Percentiles rank a stretch among this genome's conserved stretches.
Evolutionary conservation across 2,329 filamentous ascomycete genomes (phyloP).

Genomic region (Aspergillus sp.): DNA sequence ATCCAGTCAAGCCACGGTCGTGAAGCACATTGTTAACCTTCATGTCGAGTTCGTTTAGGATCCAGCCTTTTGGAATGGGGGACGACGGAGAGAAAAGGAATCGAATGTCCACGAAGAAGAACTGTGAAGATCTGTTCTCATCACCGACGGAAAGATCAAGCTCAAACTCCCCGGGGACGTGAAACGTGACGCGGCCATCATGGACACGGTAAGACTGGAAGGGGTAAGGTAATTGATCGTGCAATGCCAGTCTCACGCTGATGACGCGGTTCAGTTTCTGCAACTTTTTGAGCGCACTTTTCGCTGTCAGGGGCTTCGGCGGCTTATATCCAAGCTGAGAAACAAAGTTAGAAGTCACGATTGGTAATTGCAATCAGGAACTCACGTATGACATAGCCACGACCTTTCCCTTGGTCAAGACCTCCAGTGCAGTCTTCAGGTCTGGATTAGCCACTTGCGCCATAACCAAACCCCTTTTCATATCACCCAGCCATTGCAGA

Average conservation of each 20-base stretch:
- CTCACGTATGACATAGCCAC: constrained; percentile 70
- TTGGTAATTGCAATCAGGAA: constrained; percentile 11
- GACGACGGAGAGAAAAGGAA: constrained; percentile 67
- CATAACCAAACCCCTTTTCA: constrained; percentile 62
- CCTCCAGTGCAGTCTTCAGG: constrained; percentile 75
- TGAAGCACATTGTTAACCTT: constrained; percentile 63
- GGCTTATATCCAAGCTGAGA: constrained; percentile 64
- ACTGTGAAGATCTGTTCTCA: constrained; percentile 72
- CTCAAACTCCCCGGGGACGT: constrained; percentile 75
- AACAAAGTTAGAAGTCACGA: constrained; percentile 10
- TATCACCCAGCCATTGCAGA: constrained; percentile 55
- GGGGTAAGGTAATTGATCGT: constrained; percentile 71
- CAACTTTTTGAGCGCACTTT: constrained; percentile 64
- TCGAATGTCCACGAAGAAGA: constrained; percentile 89
- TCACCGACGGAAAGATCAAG: constrained; percentile 85
- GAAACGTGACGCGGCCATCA: constrained; percentile 85
- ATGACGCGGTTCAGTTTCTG: constrained; percentile 76
- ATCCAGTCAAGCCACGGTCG: constrained; percentile 63
- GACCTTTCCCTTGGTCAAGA: constrained; percentile 68
- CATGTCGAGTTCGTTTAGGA: constrained; percentile 59
- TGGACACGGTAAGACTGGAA: constrained; percentile 70
- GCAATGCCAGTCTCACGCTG: constrained; percentile 70
- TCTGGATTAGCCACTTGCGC: constrained; percentile 83
- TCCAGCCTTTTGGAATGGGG: constrained; percentile 51
- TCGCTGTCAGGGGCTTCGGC: constrained; percentile 58